A percentile compares a stretch with the other conserved stretches of the same genome.
Evolutionary conservation across 345 rosid species (phyloP).

Genomic region (Eucalyptus melliodora): DNA sequence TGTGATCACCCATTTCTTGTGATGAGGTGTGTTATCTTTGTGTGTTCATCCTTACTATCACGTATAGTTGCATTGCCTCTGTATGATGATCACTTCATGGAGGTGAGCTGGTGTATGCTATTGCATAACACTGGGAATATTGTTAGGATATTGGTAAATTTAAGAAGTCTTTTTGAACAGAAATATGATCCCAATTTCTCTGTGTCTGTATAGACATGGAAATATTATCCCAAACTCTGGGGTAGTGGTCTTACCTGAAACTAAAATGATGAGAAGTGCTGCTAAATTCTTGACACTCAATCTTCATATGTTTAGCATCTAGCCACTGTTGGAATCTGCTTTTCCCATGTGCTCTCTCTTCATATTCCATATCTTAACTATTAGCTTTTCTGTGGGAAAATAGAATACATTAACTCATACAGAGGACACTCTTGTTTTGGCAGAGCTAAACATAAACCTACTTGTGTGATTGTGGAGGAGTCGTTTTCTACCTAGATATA

Average conservation of each 20-base stretch:
- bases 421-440: background rate
- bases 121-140: background rate
- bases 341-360: background rate
- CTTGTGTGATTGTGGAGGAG: background rate
- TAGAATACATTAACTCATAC: background rate
- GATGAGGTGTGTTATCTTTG: constrained; percentile 51
- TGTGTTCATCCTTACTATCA: background rate
- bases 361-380: background rate
- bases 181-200: background rate
- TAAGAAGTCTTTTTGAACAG: background rate
- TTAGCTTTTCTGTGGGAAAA: background rate
- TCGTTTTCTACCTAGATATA: background rate
- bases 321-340: background rate
- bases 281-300: background rate
- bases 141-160: background rate
- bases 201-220: background rate
- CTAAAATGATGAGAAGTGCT: background rate
- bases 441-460: background rate
- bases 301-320: background rate
- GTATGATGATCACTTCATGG: background rate
- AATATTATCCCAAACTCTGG: background rate
- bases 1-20: constrained; percentile 99
- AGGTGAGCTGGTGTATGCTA: background rate
- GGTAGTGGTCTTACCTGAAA: background rate
- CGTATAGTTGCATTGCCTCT: background rate